Percentiles rank a stretch among this genome's conserved stretches.
Conservation (phyloP, 225 moss, liverwort and hornwort genomes). For the Straminergon stramineum region DNA sequence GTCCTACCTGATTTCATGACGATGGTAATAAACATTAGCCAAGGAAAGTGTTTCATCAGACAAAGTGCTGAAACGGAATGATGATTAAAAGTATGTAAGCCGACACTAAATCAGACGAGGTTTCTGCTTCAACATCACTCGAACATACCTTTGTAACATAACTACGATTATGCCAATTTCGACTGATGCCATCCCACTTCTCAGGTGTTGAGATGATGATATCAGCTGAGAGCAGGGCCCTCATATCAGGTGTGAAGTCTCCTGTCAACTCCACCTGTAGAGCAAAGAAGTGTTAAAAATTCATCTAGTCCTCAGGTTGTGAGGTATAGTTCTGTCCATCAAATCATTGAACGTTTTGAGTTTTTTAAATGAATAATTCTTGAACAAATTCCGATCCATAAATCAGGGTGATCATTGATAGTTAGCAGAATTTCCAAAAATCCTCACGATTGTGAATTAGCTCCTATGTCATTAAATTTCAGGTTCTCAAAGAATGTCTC, state of each 20-base stretch:
- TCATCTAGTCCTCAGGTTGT: neutral
- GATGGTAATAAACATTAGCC: neutral
- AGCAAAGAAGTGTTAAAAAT: neutral
- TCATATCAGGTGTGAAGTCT: slow-evolving; percentile 95
- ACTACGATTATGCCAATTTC: slow-evolving; percentile 96
- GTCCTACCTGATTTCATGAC: slow-evolving; percentile 57
- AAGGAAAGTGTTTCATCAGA: neutral
- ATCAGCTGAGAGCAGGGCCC: slow-evolving; percentile 87
- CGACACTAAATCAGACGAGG: neutral
- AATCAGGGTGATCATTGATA: neutral
- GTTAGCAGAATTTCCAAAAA: neutral
- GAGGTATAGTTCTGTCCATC: neutral
- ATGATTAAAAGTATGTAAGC: neutral
- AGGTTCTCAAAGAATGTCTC: neutral
- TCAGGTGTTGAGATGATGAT: slow-evolving; percentile 97
- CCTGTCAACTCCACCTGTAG: slow-evolving; percentile 91
- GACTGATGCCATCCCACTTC: slow-evolving; percentile 99
- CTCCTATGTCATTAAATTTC: neutral
- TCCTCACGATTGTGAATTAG: neutral
- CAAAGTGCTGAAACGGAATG: neutral
- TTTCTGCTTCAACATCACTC: neutral
- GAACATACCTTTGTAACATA: slow-evolving; percentile 81
- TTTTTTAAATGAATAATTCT: neutral
- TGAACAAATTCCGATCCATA: neutral
- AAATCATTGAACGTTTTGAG: neutral